Evolutionary conservation across 495 filamentous ascomycete genomes (phyloP), one percentile per base, ranked within the genome.

Genomic region (Tetracladium setigerum): DNA sequence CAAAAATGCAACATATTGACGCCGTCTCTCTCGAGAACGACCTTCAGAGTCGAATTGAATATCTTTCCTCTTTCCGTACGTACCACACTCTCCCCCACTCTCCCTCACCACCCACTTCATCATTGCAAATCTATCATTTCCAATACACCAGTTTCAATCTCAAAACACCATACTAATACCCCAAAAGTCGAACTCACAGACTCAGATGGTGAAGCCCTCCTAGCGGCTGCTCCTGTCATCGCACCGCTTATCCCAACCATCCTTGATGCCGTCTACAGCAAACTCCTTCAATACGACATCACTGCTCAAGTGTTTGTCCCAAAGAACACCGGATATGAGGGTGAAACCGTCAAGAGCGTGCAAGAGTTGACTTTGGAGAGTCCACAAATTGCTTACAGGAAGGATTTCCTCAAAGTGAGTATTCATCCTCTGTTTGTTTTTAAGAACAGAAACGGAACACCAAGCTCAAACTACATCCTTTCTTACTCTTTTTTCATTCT

Each of bases 271-370:
- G 67, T 69, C 10, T 69, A 69, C 51, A 46, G 12, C 2, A 68
- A 69, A 36, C 59, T 69, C 8, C 52, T 69, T 10, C 50, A 45
- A 24, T 69, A 59, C 57, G 65, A 68, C 49, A 69, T 69, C 50
- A 69, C 66, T 2, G 65, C 66, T 4, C 43, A 50, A 15, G 60
- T 66, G 2, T 69, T 69, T 44, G 54, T 67, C 2, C 66, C 65
- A 1, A 56, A 54, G n/a, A 63, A 67, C 30, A 62, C 65, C 4
- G 65, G 56, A 12, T 67, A 61, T 44, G 46, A 57, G 1, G 67
- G 64, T 1, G 54, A 58, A 3, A 38, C 30, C 0, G 13, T 62
- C 3, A 50, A 55, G 11, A 60, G 60, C 16, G 55, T 55, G 17
- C 44, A 51, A 15, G 52, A 61, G 38, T 49, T 70, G 33, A 52